Evolutionary conservation across 2,329 filamentous ascomycete species (phyloP).

Genomic region (Penicillium sp.): DNA sequence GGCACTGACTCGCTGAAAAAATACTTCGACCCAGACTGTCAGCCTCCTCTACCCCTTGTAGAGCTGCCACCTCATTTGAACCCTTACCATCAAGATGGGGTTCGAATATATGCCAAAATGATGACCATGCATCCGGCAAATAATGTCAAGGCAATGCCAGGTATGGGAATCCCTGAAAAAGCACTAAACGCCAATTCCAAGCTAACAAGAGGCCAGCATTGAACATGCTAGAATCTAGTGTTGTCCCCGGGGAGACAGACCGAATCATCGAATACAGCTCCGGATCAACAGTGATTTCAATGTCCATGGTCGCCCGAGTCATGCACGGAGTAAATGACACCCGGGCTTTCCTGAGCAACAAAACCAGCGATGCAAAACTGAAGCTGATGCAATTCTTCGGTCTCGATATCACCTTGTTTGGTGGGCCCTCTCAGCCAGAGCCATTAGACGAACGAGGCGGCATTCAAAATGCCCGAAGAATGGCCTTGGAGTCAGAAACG

Average conservation of each 20-base stretch:
- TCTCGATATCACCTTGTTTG: constrained; percentile 58
- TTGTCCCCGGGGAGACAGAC: constrained; percentile 48
- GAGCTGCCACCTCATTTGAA: constrained; percentile 61
- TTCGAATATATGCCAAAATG: constrained; percentile 66
- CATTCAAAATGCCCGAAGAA: constrained; percentile 50
- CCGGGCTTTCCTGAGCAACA: constrained; percentile 59
- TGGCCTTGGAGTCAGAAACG: constrained; percentile 45
- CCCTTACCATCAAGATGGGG: constrained; percentile 57
- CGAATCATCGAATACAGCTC: constrained; percentile 62
- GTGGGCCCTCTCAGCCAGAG: constrained; percentile 60
- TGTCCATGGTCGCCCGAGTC: constrained; percentile 56
- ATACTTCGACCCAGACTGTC: constrained; percentile 60
- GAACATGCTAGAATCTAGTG: constrained; percentile 50
- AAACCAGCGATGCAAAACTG: constrained; percentile 55
- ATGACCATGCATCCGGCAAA: constrained; percentile 64
- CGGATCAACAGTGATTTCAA: constrained; percentile 62
- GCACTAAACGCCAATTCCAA: not conserved
- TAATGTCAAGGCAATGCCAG: constrained; percentile 64
- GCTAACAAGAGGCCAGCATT: constrained; percentile 40
- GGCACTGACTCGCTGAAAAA: constrained; percentile 58
- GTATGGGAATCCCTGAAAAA: constrained; percentile 11
- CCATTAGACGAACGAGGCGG: constrained; percentile 55
- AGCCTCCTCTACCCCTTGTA: constrained; percentile 61
- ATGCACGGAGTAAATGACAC: constrained; percentile 54
- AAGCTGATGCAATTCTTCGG: constrained; percentile 62